These are phyloP conservation scores for Chalara sp. DNA, from an alignment of 2,329 filamentous ascomycete genomes.

Conservation along the genomic window DNA sequence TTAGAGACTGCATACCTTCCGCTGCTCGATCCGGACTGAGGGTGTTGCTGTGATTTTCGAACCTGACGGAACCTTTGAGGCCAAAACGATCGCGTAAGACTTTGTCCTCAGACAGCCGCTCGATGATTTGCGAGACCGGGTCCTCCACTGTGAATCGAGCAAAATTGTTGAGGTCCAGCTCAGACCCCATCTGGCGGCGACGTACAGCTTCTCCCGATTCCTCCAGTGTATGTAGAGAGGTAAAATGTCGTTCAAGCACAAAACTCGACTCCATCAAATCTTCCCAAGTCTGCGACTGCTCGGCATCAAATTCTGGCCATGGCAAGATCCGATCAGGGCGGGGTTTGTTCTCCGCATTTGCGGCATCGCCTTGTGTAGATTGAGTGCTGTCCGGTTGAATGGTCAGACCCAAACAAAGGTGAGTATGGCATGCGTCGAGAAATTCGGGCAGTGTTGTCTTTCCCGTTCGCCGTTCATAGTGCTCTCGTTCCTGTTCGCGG, in stretches of 20 bases:
- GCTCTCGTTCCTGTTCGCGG: too few relatives aligned
- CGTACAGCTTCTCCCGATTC: neutral
- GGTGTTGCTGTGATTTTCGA: neutral
- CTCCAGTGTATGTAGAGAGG: neutral
- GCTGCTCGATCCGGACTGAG: neutral
- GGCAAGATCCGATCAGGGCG: conserved; percentile 31
- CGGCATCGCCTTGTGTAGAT: conserved; percentile 29
- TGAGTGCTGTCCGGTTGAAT: conserved; percentile 8
- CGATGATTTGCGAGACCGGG: neutral
- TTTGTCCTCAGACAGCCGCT: neutral
- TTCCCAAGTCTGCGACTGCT: conserved; percentile 28
- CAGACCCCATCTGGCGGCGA: neutral
- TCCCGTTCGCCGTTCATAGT: too few relatives aligned
- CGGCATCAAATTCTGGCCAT: conserved; percentile 28
- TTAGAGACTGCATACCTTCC: neutral
- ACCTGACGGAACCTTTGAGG: neutral
- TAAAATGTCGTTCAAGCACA: neutral
- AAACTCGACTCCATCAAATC: conserved; percentile 9
- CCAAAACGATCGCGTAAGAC: neutral
- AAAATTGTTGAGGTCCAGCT: neutral
- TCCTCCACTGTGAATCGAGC: neutral
- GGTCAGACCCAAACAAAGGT: too few relatives aligned
- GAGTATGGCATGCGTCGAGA: too few relatives aligned
- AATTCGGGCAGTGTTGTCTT: too few relatives aligned
- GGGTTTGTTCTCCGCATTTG: conserved; percentile 27